These are phyloP conservation scores for Cerrena zonata DNA, from an alignment of 1,284 basidiomycete species.

Conservation along the genomic window DNA sequence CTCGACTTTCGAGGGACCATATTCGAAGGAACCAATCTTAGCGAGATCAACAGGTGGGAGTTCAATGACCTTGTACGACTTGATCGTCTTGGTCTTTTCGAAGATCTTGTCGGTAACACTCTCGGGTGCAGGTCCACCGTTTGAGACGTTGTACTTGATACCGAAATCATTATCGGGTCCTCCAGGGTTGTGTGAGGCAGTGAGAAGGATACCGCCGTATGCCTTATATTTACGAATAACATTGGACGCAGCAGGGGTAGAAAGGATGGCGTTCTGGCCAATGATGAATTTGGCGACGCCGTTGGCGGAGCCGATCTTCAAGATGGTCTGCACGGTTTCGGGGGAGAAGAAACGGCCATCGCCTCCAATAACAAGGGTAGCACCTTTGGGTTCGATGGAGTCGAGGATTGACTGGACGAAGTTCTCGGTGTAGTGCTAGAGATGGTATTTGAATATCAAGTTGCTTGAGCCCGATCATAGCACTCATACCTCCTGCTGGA, in stretches of 20 bases:
- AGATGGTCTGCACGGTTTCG: constrained; percentile 85
- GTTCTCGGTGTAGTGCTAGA: constrained; percentile 96
- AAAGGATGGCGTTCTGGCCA: constrained; percentile 86
- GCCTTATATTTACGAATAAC: constrained; percentile 94
- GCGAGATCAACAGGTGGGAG: constrained; percentile 66
- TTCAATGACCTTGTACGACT: constrained; percentile 81
- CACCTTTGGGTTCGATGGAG: constrained; percentile 77
- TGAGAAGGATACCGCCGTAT: constrained; percentile 93
- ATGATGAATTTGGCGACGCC: constrained; percentile 85
- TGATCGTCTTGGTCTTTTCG: constrained; percentile 84
- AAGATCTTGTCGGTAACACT: constrained; percentile 90
- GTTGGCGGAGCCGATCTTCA: constrained; percentile 88
- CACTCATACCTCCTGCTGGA: constrained; percentile 74
- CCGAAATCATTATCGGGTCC: constrained; percentile 97
- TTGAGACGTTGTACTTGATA: constrained; percentile 98
- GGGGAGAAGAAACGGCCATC: constrained; percentile 93
- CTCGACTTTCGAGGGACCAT: constrained; percentile 80
- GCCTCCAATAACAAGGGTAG: constrained; percentile 92
- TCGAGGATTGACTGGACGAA: constrained; percentile 94
- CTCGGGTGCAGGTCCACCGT: constrained; percentile 96
- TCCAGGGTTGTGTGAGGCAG: constrained; percentile 97
- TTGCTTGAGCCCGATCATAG: constrained; percentile 9
- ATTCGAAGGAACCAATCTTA: constrained; percentile 74
- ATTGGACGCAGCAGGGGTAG: constrained; percentile 94
- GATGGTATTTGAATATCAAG: constrained; percentile 10